Conservation (phyloP, 2,329 filamentous ascomycete genomes). For the Sphaerulina populicola region DNA sequence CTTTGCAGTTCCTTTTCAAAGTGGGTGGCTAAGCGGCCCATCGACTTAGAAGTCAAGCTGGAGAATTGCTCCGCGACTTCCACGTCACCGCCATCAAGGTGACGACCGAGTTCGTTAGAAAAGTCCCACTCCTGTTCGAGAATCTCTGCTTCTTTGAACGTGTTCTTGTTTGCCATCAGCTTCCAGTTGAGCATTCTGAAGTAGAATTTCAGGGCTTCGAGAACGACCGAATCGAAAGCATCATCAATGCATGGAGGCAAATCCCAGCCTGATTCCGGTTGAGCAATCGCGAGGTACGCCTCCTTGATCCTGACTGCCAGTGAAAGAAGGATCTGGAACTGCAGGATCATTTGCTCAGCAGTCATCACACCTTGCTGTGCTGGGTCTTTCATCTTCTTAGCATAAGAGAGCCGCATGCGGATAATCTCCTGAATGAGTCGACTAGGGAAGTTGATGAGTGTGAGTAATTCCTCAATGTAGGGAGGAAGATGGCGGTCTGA, state of each 20-base stretch:
- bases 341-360: conserved; percentile 94
- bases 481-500: conserved; percentile 83
- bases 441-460: conserved; percentile 93
- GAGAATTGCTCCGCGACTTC: conserved; percentile 97
- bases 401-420: conserved; percentile 79
- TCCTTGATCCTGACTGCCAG: conserved; percentile 89
- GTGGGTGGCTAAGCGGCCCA: conserved; percentile 77
- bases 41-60: conserved; percentile 83
- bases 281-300: conserved; percentile 73
- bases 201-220: conserved; percentile 93
- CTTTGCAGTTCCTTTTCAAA: conserved; percentile 87
- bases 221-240: conserved; percentile 81
- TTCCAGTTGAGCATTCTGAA: conserved; percentile 99
- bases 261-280: conserved; percentile 88
- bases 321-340: conserved; percentile 87
- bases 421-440: conserved; percentile 95
- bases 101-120: conserved; percentile 82
- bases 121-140: conserved; percentile 98
- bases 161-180: conserved; percentile 93
- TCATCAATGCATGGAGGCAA: conserved; percentile 93
- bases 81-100: conserved; percentile 86
- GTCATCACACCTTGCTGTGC: conserved; percentile 87
- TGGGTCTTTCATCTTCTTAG: conserved; percentile 90
- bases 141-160: conserved; percentile 96
- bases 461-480: conserved; percentile 92